phyloP scores from a whole-genome alignment of 192 early-diverging fungal species.

The Glomus cerebriforme region DNA sequence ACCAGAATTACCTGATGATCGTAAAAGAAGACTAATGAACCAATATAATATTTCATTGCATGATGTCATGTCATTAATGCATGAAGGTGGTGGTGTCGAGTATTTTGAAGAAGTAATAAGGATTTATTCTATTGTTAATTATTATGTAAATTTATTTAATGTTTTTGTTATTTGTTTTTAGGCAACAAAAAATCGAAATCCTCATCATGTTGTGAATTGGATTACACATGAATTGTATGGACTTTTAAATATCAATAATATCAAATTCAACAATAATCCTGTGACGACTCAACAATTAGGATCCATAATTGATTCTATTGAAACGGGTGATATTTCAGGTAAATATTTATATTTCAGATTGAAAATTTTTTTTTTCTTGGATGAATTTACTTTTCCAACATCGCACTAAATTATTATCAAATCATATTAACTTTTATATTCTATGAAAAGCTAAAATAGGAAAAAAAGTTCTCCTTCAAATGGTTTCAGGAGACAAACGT shows the following conservation, averaged over 20 bases:
- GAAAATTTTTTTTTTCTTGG: no score
- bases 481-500: constrained; percentile 65
- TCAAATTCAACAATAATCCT: constrained; percentile 49
- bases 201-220: constrained; percentile 55
- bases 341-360: not conserved
- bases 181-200: constrained; percentile 38
- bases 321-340: constrained; percentile 59
- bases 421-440: not conserved
- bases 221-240: constrained; percentile 64
- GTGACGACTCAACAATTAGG: constrained; percentile 61
- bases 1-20: constrained; percentile 76
- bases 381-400: no score
- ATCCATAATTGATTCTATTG: constrained; percentile 64
- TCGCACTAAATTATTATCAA: no score
- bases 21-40: constrained; percentile 54
- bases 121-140: not conserved
- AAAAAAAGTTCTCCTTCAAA: constrained; percentile 68
- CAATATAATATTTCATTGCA: constrained; percentile 62
- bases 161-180: constrained; percentile 23
- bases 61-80: constrained; percentile 66
- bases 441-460: constrained; percentile 52
- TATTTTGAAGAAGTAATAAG: constrained; percentile 73
- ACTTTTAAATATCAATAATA: constrained; percentile 45
- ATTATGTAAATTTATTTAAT: not conserved
- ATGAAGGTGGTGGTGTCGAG: constrained; percentile 69